Base-by-base conservation (phyloP, 148 eudicot species). In the Polygonum maritimum region DNA sequence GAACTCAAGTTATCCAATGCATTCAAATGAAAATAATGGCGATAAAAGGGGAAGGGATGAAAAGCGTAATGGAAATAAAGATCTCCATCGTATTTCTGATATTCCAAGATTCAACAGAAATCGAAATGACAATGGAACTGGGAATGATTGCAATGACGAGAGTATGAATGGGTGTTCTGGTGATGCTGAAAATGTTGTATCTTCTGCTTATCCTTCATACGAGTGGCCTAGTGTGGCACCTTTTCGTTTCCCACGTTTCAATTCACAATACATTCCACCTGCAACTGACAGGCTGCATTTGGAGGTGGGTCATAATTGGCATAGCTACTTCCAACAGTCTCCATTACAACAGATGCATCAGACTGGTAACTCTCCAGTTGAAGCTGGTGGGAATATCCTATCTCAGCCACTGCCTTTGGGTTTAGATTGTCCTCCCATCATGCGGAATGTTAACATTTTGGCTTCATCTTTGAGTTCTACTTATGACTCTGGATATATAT, bases 221-320 rank as follows among this genome's bases (percentile, higher is more conserved):
- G 98, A 94, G 84, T 94, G 98, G 98, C 98, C 97, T 48, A 83
- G 84, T 85, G 83, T 89, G 82, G 83, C 89, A 77, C 91, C 96
- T 79, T 41, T 83, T 77, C 92, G 85, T 72, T 81, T 92, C 80
- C 86, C 96, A 69, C 77, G 83, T 80, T 79, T 83, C 79, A 86
- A 84, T 79, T 74, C 96, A 57, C 93, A 84, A 52, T 74, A 84
- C 81, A 88, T 86, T 78, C 97, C 98, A 48, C 89, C 90, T 58
- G 87, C 98, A 49, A 90, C 98, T 74, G 98, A 94, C 75, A 88
- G 98, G 88, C 86, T 94, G 86, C 98, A 94, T 81, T 88, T 94
- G 76, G 98, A 94, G 81, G 98, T 94, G 77, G 93, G 96, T 79
- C 87, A 86, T 83, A 94, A 91, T 82, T 86, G 89, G 91, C 79